Evolutionary conservation across 352 stramenopile species (phyloP), one percentile per base, ranked within the genome.

Genomic region (Pythium periplocum): DNA sequence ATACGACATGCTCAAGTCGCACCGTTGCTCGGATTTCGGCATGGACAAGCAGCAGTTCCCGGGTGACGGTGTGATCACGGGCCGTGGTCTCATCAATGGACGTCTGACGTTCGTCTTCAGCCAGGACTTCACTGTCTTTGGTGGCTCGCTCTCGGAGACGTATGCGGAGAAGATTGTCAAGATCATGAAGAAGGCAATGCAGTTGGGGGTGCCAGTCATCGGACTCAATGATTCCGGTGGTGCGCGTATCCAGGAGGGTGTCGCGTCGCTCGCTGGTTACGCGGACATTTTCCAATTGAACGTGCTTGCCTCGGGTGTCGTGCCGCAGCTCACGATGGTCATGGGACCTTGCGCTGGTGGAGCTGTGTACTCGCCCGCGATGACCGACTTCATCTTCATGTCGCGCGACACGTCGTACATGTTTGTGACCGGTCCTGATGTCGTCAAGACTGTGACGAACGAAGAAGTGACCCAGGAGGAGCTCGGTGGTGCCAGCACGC

Each of bases 331-430:
- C 36, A 98, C 91, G 6, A 84, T 99, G 62, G 90, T 99, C 57
- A 98, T 99, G 96, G 97, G 97, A 17, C 96, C 97, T 3, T 99
- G 97, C 71, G 97, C 97, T 34, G 95, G 94, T 57, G 93, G 93
- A 46, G 93, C 90, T 33, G 90, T 97, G 31, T 98, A 97, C 68
- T 98, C 87, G 50, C 97, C 97, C 6, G 97, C 96, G 45, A 98
- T 99, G 85, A 99, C 97, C 3, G 97, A 99, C 72, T 99, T 98
- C 62, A 98, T 98, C 48, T 98, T 99, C 72, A 99, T 99, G 97
- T 98, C 62, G 11, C 87, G 95, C 57, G 71, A 98, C 51, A 97
- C 94, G 12, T 98, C 87, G 32, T 98, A 99, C 79, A 99, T 99
- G 96, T 99, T 99, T 70, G 96, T 99, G 41, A 99, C 97, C 5